These are phyloP conservation scores for Tuber calosporum DNA, from an alignment of 495 filamentous ascomycete species.

Conservation along the genomic window DNA sequence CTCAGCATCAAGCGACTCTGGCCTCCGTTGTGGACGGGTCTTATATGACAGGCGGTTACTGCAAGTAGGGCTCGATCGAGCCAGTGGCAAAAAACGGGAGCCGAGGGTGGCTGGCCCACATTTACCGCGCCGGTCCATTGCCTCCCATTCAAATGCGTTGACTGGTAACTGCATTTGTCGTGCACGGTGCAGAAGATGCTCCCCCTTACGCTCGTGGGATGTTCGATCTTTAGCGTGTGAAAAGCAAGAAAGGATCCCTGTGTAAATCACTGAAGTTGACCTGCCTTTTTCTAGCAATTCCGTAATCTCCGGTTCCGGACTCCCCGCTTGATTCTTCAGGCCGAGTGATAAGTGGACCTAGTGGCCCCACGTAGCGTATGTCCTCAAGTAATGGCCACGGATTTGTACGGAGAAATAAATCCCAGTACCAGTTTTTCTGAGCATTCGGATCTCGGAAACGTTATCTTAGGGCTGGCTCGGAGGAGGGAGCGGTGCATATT, in stretches of 20 bases:
- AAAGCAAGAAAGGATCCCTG: conserved; percentile 1
- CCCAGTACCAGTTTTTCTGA: not conserved
- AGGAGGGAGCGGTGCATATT: not conserved
- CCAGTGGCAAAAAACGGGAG: not conserved
- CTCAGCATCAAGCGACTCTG: not conserved
- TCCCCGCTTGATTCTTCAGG: not conserved
- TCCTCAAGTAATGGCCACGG: not conserved
- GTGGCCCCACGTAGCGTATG: not conserved
- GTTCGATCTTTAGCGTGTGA: not conserved
- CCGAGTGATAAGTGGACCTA: not conserved
- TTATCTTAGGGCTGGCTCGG: not conserved
- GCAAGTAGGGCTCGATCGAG: not conserved
- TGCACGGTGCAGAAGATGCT: not conserved
- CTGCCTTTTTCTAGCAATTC: not conserved
- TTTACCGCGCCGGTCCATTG: not conserved
- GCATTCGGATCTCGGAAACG: conserved; percentile 1
- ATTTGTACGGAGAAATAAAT: conserved; percentile 2
- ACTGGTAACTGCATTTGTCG: not conserved
- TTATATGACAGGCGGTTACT: not conserved
- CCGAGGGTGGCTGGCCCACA: not conserved
- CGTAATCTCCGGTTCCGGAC: not conserved
- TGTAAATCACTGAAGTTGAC: not conserved
- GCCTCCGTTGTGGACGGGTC: not conserved
- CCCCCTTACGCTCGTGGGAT: not conserved
- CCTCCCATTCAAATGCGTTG: not conserved